Percentiles rank a stretch among this genome's conserved stretches.
These are phyloP conservation scores for Boletus rubropictus DNA, from an alignment of 768 basidiomycete species.

Conservation along the genomic window DNA sequence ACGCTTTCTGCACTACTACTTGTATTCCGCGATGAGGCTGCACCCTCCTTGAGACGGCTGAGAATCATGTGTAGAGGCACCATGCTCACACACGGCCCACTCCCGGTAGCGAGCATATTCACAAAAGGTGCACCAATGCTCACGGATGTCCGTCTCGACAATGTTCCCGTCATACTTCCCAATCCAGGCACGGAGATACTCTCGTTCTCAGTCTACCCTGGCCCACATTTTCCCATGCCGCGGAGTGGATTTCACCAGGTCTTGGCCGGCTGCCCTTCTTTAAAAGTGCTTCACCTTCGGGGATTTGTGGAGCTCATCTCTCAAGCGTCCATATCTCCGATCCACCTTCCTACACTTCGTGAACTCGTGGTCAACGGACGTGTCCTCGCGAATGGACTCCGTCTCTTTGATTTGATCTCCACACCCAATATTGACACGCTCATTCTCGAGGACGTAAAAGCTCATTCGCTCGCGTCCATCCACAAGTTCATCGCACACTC, in stretches of 20 bases:
- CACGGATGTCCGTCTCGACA: conserved; percentile 31
- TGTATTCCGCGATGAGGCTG: conserved; percentile 24
- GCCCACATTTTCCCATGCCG: conserved; percentile 28
- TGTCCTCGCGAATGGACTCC: conserved; percentile 25
- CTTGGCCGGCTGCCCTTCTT: conserved; percentile 16
- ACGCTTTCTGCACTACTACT: conserved; percentile 20
- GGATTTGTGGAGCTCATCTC: conserved; percentile 28
- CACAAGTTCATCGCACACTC: conserved; percentile 26
- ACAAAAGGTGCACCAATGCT: conserved; percentile 30
- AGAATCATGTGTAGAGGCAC: conserved; percentile 29
- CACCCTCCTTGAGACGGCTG: conserved; percentile 23
- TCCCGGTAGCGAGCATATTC: conserved; percentile 23
- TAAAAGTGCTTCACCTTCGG: conserved; percentile 25
- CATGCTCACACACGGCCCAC: conserved; percentile 24
- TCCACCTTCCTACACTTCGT: conserved; percentile 22
- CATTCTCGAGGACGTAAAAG: conserved; percentile 29
- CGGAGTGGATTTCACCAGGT: conserved; percentile 21
- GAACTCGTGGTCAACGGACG: conserved; percentile 31
- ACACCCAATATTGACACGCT: conserved; percentile 29
- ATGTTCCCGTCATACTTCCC: conserved; percentile 25
- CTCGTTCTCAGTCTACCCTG: conserved; percentile 32
- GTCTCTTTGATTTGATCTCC: conserved; percentile 30
- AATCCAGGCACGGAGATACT: conserved; percentile 19
- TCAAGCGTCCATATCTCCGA: conserved; percentile 17
- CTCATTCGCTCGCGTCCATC: conserved; percentile 21